Percentiles rank a stretch among this genome's conserved stretches.
These are phyloP conservation scores for Nannochloropsis salina DNA, from an alignment of 108 stramenopile genomes.

Conservation along the genomic window DNA sequence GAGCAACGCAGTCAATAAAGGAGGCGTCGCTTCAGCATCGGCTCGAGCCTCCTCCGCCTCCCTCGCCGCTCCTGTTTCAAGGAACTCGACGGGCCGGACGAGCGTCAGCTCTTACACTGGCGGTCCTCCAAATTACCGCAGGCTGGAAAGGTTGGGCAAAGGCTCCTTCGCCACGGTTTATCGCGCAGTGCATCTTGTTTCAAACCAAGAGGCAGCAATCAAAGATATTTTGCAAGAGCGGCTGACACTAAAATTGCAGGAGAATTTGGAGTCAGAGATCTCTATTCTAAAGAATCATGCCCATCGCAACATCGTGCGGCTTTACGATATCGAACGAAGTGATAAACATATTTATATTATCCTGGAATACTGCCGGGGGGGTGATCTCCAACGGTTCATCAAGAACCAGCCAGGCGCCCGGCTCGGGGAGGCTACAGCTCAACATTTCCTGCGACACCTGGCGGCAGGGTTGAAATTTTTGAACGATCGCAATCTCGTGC, in stretches of 20 bases:
- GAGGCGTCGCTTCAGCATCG: no score
- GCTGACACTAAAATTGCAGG: slow-evolving; percentile 84
- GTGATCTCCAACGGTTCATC: slow-evolving; percentile 82
- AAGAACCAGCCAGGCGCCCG: slow-evolving; percentile 63
- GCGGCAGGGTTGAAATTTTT: slow-evolving; percentile 77
- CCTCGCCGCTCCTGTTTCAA: no score
- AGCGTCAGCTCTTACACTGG: no score
- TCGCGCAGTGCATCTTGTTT: slow-evolving; percentile 60
- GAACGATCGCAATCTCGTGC: slow-evolving; percentile 58
- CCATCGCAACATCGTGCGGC: slow-evolving; percentile 73
- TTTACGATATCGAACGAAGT: slow-evolving; percentile 65
- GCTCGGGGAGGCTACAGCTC: slow-evolving; percentile 68
- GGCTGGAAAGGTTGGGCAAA: slow-evolving; percentile 42
- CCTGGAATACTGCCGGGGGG: slow-evolving; percentile 91
- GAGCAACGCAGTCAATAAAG: no score
- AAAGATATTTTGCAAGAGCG: slow-evolving; percentile 83
- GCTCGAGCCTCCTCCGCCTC: no score
- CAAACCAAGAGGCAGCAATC: slow-evolving; percentile 64
- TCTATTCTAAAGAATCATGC: slow-evolving; percentile 77
- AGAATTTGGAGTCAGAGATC: slow-evolving; percentile 92
- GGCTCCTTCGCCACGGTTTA: slow-evolving; percentile 64
- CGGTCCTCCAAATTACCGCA: slow-evolving; percentile 21
- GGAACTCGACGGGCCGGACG: no score
- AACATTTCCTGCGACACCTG: slow-evolving; percentile 81
- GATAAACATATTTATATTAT: slow-evolving; percentile 79